Evolutionary conservation across 2,329 filamentous ascomycete genomes (phyloP), one percentile per base, ranked within the genome.

Genomic region (Coniochaeta prunicola): DNA sequence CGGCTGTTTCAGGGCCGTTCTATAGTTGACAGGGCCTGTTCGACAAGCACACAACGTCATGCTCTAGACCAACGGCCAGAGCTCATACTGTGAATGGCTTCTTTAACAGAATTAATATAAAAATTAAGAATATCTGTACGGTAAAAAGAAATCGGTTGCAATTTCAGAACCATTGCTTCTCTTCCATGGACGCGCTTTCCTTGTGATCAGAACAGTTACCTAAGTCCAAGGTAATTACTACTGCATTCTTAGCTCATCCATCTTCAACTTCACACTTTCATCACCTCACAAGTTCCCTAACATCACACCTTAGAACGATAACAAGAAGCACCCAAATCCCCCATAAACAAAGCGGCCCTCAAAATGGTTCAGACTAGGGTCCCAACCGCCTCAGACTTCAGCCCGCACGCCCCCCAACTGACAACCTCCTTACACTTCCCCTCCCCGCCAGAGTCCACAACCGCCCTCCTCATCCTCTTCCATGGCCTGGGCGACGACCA

Each of bases 401-500:
- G 72, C 38, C 65, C 74, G 31, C 73, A 82, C 40, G 63, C 70
- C 24, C 67, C 74, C 40, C 68, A 68, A 50, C 72, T 82, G 57
- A 73, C 74, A 13, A 67, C 79, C 60, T 73, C 76, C 56, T 69
- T 81, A 53, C 74, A 80, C 64, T 80, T 76, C 68, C 80, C 80
- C 45, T 70, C 76, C 30, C 79, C 81, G 24, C 75, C 81, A 38
- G 83, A 88, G 61, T 81, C 82, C 13, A 84, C 88, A 10, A 89
- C 86, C 48, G 88, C 92, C 65, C 80, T 96, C 64, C 84, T 96
- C 62, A 75, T 96, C 68, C 82, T 96, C 57, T 84, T 96, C 59
- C 92, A 96, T 72, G 91, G 91, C 63, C 82, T 96, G 13, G 92
- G 92, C 62, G 92, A 96, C 74, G 85, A 82, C 34, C 82, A 90